These are phyloP conservation scores for Pythium angustatum DNA, from an alignment of 352 stramenopile genomes.

Conservation along the genomic window DNA sequence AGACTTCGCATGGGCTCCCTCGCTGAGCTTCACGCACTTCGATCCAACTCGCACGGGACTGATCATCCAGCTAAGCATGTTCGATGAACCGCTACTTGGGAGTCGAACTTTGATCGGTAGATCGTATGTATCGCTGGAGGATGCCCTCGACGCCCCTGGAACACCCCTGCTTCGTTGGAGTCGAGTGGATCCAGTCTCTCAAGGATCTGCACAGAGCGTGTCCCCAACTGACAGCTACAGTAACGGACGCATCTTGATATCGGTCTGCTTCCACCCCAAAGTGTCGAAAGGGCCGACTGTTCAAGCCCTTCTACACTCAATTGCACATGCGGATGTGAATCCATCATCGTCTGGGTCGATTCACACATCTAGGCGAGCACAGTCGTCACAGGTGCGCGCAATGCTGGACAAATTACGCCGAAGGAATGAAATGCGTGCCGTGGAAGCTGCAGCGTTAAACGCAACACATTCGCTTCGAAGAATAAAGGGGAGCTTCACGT, in stretches of 20 bases:
- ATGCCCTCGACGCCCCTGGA: slow-evolving; percentile 19
- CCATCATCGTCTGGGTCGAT: neutral
- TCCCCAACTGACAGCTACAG: neutral
- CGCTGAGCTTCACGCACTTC: slow-evolving; percentile 24
- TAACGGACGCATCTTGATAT: slow-evolving; percentile 8
- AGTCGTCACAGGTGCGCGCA: neutral
- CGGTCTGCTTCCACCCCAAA: slow-evolving; percentile 27
- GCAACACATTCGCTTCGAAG: neutral
- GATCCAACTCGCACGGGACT: slow-evolving; percentile 16
- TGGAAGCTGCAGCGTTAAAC: neutral
- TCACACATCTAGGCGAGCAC: neutral
- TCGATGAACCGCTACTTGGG: slow-evolving; percentile 2
- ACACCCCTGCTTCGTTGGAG: slow-evolving; percentile 8
- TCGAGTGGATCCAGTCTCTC: slow-evolving; percentile 1
- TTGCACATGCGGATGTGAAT: neutral
- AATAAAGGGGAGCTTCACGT: slow-evolving; percentile 11
- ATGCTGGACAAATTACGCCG: neutral
- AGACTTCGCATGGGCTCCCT: slow-evolving; percentile 8
- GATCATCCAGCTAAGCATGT: slow-evolving; percentile 15
- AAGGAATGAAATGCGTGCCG: neutral
- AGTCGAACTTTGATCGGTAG: slow-evolving; percentile 7
- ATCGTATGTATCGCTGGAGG: slow-evolving; percentile 8
- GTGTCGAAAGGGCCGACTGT: slow-evolving; percentile 19
- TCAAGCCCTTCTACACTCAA: neutral
- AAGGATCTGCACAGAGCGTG: neutral